Conservation (phyloP, 306 rosid species). For the Cucumis melo region DNA sequence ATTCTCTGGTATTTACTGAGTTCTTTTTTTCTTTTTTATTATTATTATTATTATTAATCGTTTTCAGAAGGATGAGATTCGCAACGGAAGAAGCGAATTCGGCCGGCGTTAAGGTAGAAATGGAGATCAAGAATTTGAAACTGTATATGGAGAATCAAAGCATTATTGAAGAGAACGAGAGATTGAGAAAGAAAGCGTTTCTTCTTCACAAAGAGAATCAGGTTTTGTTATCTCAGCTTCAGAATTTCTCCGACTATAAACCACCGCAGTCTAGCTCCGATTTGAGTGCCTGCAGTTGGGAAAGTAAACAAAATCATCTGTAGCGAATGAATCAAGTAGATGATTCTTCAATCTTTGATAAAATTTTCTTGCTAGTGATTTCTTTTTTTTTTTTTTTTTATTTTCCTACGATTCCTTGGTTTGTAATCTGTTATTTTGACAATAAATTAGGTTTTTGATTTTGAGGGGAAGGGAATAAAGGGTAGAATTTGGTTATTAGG, state of each 20-base stretch:
- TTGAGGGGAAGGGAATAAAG: slow-evolving; percentile 1
- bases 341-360: background rate
- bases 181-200: slow-evolving; percentile 58
- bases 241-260: background rate
- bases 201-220: slow-evolving; percentile 70
- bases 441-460: background rate
- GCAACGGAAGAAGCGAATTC: slow-evolving; percentile 6
- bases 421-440: background rate
- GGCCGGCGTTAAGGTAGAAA: slow-evolving; percentile 19
- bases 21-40: background rate
- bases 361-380: background rate
- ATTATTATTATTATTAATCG: background rate
- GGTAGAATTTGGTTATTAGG: background rate
- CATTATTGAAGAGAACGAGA: slow-evolving; percentile 61
- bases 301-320: background rate
- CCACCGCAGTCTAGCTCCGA: background rate
- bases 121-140: slow-evolving; percentile 56
- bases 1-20: background rate
- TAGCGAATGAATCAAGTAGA: background rate
- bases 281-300: background rate
- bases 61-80: slow-evolving; percentile 33
- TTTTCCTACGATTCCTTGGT: slow-evolving; percentile 1
- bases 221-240: slow-evolving; percentile 42
- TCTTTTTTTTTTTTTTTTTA: background rate
- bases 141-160: slow-evolving; percentile 50